Evolutionary conservation across 2,329 filamentous ascomycete species (phyloP).

Genomic region (Epichloe festucae): DNA sequence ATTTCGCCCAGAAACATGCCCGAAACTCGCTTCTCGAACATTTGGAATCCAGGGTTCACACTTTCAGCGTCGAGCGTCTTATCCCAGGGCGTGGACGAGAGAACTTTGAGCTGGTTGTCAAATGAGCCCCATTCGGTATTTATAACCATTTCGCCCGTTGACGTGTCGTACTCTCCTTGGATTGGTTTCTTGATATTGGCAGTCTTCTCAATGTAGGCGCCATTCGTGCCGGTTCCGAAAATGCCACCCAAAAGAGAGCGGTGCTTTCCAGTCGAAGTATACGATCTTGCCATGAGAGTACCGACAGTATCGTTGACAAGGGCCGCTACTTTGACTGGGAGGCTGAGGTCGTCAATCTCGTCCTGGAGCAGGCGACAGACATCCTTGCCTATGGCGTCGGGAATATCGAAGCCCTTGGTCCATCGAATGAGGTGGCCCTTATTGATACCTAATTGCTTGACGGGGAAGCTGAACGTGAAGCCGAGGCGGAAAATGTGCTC

Average conservation of each 20-base stretch:
- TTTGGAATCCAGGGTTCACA: conserved; percentile 87
- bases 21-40: conserved; percentile 97
- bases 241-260: conserved; percentile 88
- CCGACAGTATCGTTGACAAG: conserved; percentile 97
- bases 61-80: conserved; percentile 62
- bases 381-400: conserved; percentile 87
- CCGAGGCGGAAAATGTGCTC: conserved; percentile 82
- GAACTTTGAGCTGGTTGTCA: conserved; percentile 79
- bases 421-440: conserved; percentile 87
- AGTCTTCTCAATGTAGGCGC: conserved; percentile 90
- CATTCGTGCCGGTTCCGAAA: conserved; percentile 95
- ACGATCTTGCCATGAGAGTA: conserved; percentile 93
- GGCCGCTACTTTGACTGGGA: conserved; percentile 89
- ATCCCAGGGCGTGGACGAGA: conserved; percentile 81
- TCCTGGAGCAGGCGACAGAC: conserved; percentile 80
- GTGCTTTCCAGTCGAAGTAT: conserved; percentile 79
- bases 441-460: conserved; percentile 89
- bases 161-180: conserved; percentile 57
- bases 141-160: conserved; percentile 89
- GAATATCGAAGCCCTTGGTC: conserved; percentile 98
- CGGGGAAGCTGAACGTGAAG: conserved; percentile 98
- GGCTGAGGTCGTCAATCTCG: conserved; percentile 73
- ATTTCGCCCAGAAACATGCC: conserved; percentile 98
- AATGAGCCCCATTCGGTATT: conserved; percentile 99
- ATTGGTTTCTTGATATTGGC: conserved; percentile 69